These are phyloP conservation scores for Phytophthora quininea DNA, from an alignment of 352 stramenopile genomes.

Conservation along the genomic window DNA sequence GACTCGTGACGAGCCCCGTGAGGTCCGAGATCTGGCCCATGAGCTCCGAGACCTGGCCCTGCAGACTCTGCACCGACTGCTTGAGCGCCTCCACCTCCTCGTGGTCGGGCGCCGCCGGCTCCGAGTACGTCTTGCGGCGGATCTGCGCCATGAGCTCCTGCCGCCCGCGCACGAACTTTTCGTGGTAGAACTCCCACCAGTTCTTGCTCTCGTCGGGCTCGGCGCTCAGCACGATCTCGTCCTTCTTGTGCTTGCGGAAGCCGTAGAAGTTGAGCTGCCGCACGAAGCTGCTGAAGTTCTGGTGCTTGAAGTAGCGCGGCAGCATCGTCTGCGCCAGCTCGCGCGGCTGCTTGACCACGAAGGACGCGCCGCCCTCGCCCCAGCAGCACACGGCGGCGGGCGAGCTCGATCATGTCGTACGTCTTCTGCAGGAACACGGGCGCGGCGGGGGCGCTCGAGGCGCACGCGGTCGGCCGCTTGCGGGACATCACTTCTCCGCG, in stretches of 20 bases:
- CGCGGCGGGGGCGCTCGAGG: conserved; percentile 24
- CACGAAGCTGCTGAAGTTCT: conserved; percentile 94
- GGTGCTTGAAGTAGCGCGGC: conserved; percentile 95
- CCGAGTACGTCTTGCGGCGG: conserved; percentile 87
- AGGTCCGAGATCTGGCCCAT: conserved; percentile 81
- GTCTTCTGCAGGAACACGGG: conserved; percentile 93
- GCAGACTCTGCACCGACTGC: conserved; percentile 72
- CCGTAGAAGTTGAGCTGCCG: conserved; percentile 95
- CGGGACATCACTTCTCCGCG: conserved; percentile 37
- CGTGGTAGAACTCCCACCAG: conserved; percentile 93
- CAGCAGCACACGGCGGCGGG: conserved; percentile 77
- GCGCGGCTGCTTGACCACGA: conserved; percentile 92
- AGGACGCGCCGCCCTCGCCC: conserved; percentile 81
- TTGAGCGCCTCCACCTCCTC: conserved; percentile 83
- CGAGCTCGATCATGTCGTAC: conserved; percentile 93
- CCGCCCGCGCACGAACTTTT: conserved; percentile 88
- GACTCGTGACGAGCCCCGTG: conserved; percentile 73
- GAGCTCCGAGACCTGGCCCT: conserved; percentile 75
- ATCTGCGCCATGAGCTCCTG: conserved; percentile 89
- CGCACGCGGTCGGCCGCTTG: conserved; percentile 21
- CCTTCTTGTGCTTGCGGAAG: conserved; percentile 93
- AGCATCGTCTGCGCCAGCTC: conserved; percentile 92
- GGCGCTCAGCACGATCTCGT: conserved; percentile 84
- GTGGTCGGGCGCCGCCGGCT: conserved; percentile 73
- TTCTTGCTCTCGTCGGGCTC: conserved; percentile 82